phyloP scores from a whole-genome alignment of 768 basidiomycete species.

The Trametes maxima region DNA sequence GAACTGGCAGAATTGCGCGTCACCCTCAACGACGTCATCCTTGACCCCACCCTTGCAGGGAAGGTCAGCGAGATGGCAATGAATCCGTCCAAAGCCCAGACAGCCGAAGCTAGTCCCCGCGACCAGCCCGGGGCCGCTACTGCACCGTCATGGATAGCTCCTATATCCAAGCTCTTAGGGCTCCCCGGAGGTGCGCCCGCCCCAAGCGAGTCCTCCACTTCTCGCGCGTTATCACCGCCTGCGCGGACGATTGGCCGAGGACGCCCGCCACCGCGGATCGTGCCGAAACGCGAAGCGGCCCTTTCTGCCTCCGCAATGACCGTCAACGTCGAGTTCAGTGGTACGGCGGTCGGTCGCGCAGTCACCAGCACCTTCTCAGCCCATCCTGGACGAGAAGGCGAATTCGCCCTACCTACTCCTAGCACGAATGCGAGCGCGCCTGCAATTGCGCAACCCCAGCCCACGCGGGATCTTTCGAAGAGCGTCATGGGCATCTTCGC shows the following conservation, averaged over 20 bases:
- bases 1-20: constrained; percentile 83
- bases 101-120: constrained; percentile 40
- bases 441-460: constrained; percentile 17
- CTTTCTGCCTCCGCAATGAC: constrained; percentile 87
- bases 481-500: constrained; percentile 89
- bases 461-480: constrained; percentile 26
- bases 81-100: constrained; percentile 55
- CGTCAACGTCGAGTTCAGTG: constrained; percentile 95
- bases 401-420: constrained; percentile 13
- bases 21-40: constrained; percentile 84
- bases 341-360: constrained; percentile 61
- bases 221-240: constrained; percentile 29
- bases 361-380: constrained; percentile 44
- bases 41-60: constrained; percentile 79
- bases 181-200: constrained; percentile 36
- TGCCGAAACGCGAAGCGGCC: constrained; percentile 83
- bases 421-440: constrained; percentile 7
- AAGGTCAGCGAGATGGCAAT: constrained; percentile 73
- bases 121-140: constrained; percentile 33
- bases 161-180: constrained; percentile 80
- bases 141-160: constrained; percentile 71
- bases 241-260: constrained; percentile 27
- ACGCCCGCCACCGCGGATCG: constrained; percentile 48
- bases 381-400: constrained; percentile 18
- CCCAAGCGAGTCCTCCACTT: constrained; percentile 32